Evolutionary conservation across 805 yeast species (phyloP).

Genomic region (Wickerhamomyces hampshirensis): DNA sequence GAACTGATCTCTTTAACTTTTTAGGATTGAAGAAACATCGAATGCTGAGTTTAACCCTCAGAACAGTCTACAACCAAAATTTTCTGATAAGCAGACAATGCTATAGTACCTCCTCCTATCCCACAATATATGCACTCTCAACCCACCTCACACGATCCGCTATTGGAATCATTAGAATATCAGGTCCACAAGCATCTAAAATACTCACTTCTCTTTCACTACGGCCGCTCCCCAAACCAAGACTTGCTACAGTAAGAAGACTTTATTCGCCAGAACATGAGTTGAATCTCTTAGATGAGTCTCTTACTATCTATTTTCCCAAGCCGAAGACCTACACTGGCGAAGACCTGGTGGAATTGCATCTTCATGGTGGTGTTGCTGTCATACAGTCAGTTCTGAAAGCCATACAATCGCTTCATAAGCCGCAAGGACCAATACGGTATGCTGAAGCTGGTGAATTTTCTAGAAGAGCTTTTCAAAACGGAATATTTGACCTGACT

Average conservation of each 20-base stretch:
- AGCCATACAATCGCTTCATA: slow-evolving; percentile 53
- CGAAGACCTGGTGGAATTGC: slow-evolving; percentile 86
- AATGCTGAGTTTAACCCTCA: too few relatives aligned
- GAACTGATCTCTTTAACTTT: too few relatives aligned
- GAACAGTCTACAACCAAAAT: too few relatives aligned
- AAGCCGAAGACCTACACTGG: slow-evolving; percentile 87
- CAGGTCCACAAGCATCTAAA: slow-evolving; percentile 60
- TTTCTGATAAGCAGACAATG: too few relatives aligned
- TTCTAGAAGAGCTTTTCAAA: slow-evolving; percentile 78
- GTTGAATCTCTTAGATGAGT: slow-evolving; percentile 60
- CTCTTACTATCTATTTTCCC: slow-evolving; percentile 63
- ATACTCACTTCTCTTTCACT: slow-evolving; percentile 41
- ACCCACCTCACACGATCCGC: slow-evolving; percentile 82
- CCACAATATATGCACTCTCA: slow-evolving; percentile 89
- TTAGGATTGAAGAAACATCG: too few relatives aligned
- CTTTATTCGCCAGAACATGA: slow-evolving; percentile 39
- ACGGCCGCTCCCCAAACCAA: slow-evolving; percentile 37
- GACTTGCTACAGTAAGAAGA: slow-evolving; percentile 55
- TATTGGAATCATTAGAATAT: slow-evolving; percentile 75
- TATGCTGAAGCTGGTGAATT: slow-evolving; percentile 95
- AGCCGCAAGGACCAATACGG: slow-evolving; percentile 46
- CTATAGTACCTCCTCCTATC: too few relatives aligned
- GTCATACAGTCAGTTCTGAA: slow-evolving; percentile 63
- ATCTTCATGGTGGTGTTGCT: slow-evolving; percentile 91
- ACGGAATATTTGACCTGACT: slow-evolving; percentile 79